Evolutionary conservation across 345 rosid species (phyloP).

Genomic region (Eucalyptus decipiens): DNA sequence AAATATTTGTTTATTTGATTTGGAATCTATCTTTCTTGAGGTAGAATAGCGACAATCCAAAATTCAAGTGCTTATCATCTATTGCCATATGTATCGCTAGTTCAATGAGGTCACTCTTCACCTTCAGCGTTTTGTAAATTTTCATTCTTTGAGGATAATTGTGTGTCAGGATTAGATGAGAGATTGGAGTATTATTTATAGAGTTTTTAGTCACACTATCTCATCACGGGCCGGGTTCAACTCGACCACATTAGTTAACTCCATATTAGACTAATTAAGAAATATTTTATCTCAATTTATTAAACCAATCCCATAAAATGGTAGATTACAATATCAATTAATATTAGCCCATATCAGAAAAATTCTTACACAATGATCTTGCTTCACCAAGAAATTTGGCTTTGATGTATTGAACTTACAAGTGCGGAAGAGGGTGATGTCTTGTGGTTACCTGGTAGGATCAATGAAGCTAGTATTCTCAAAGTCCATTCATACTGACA

Average conservation of each 20-base stretch:
- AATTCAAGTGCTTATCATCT: no score
- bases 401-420: no score
- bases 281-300: no score
- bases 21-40: no score
- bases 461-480: neutral
- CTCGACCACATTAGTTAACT: accelerated
- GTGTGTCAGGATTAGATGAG: accelerated
- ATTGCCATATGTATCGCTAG: accelerated
- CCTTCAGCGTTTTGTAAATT: accelerated
- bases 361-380: neutral
- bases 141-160: no score
- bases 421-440: neutral
- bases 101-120: accelerated
- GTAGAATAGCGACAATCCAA: accelerated
- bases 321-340: no score
- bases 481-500: neutral
- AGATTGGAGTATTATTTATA: accelerated
- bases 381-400: neutral
- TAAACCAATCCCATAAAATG: no score
- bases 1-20: accelerated
- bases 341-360: accelerated
- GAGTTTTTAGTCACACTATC: accelerated
- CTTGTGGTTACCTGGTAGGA: neutral
- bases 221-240: accelerated
- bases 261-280: accelerated